These are phyloP conservation scores for Lavandula angustifolia DNA, from an alignment of 257 asterid genomes.

Conservation along the genomic window DNA sequence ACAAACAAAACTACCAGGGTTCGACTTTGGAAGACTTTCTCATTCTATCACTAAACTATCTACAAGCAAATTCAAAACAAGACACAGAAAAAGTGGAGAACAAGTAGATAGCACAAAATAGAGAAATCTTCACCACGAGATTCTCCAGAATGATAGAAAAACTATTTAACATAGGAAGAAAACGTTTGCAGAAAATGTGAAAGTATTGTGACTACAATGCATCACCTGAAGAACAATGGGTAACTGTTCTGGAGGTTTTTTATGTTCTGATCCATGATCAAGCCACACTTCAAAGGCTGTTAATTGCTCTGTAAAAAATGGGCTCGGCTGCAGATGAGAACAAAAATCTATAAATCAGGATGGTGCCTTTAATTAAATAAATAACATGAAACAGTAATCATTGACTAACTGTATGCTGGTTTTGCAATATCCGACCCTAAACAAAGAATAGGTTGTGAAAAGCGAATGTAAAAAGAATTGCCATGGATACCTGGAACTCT, in stretches of 20 bases:
- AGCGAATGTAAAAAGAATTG: conserved; percentile 19
- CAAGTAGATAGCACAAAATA: not conserved
- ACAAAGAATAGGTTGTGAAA: conserved; percentile 21
- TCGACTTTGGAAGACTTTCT: not conserved
- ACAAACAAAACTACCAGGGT: not conserved
- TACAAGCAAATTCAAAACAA: not conserved
- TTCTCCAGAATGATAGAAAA: not conserved
- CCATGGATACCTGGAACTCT: conserved; percentile 75
- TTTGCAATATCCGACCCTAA: conserved; percentile 4
- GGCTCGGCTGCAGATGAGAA: conserved; percentile 76
- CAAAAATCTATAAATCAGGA: conserved; percentile 13
- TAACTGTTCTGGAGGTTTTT: conserved; percentile 96
- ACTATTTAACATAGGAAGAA: not conserved
- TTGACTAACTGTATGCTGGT: not conserved
- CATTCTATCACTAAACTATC: not conserved
- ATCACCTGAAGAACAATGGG: conserved; percentile 99
- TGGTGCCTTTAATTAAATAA: conserved; percentile 1
- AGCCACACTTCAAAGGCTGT: conserved; percentile 99
- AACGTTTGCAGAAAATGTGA: not conserved
- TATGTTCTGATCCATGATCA: conserved; percentile 96
- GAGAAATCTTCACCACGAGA: not conserved
- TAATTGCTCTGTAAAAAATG: conserved; percentile 74
- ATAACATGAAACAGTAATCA: conserved; percentile 9
- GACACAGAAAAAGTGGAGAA: conserved; percentile 2
- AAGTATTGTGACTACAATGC: conserved; percentile 15